These are phyloP conservation scores for Trichoderma koningii DNA, from an alignment of 2,329 filamentous ascomycete species.

Conservation along the genomic window DNA sequence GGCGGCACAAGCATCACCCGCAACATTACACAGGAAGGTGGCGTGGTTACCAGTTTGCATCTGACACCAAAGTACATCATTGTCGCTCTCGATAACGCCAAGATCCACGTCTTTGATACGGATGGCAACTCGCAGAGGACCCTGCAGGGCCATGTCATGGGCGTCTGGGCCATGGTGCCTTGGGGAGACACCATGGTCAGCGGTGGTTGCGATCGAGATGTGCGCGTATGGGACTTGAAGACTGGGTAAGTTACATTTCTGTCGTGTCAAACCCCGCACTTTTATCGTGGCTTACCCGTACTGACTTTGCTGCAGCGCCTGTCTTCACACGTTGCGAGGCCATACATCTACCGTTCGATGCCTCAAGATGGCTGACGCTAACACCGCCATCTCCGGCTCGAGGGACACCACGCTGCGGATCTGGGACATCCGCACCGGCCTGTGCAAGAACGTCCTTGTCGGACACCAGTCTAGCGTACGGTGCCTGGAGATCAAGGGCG, in stretches of 20 bases:
- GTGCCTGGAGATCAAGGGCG: slow-evolving; percentile 92
- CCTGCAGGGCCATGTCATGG: slow-evolving; percentile 95
- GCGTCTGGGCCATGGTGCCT: slow-evolving; percentile 99
- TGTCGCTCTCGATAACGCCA: slow-evolving; percentile 94
- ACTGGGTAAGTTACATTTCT: slow-evolving; percentile 67
- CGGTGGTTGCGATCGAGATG: slow-evolving; percentile 93
- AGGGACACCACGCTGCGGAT: slow-evolving; percentile 91
- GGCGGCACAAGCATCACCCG: slow-evolving; percentile 81
- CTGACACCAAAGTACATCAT: slow-evolving; percentile 96
- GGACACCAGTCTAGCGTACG: slow-evolving; percentile 95
- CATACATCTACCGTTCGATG: slow-evolving; percentile 97
- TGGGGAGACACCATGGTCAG: slow-evolving; percentile 95
- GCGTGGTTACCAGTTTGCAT: slow-evolving; percentile 94
- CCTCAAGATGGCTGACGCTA: slow-evolving; percentile 93
- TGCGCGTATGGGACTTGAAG: slow-evolving; percentile 93
- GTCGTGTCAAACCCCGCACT: neutral
- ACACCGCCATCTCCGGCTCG: slow-evolving; percentile 94
- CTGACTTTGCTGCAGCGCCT: slow-evolving; percentile 54
- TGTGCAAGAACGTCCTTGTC: slow-evolving; percentile 88
- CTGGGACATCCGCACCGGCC: slow-evolving; percentile 87
- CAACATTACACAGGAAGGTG: slow-evolving; percentile 94
- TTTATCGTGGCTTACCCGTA: no score
- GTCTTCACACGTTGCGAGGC: slow-evolving; percentile 81
- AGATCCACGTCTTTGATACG: slow-evolving; percentile 97
- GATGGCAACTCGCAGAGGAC: slow-evolving; percentile 86